Evolutionary conservation across 73 alveolate genomes (phyloP), one percentile per base, ranked within the genome.

Genomic region (Paramecium octaurelia): DNA sequence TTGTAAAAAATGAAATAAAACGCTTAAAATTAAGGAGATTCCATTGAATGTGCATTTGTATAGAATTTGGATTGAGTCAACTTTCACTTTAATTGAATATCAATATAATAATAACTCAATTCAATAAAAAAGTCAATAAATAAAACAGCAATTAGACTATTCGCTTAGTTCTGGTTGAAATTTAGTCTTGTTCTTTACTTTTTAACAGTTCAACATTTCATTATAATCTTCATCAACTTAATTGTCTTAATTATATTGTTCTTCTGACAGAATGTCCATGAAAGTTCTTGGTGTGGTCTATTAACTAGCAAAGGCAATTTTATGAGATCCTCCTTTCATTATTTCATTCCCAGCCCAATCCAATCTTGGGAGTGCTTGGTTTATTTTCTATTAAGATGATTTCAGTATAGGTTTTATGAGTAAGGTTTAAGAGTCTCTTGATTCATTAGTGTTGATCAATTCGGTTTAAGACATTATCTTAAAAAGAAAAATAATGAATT

Each of bases 321-420:
- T 64, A n/a, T 64, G 84, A 10, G 42, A 64, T 64, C 84, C 84
- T 31, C 84, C 84, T 34, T 64, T 64, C 1, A 64, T 64, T 11
- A 64, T 64, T 34, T 64, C 84, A 64, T 64, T 64, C 27, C 84
- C 84, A 64, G 84, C 84, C 84, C 84, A 64, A 23, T 64, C 84
- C 24, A 64, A 64, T 64, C 84, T 64, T 10, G 46, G 69, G 7
- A 64, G 27, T 3, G 84, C 5, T 34, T 16, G 21, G 0, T 18
- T 64, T 5, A 34, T 64, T 64, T 64, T 64, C 46, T 16, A 24
- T 27, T 54, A 64, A 16, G 46, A 31, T 23, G 84, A 31, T 64
- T 64, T 64, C 48, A 64, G 29, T 2, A 64, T 64, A 1, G 84
- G 48, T 18, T 34, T 64, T 16, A 27, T 64, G 8, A 12, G 14